Evolutionary conservation across 2,329 filamentous ascomycete species (phyloP).

Genomic region (Penicillium concentricum): DNA sequence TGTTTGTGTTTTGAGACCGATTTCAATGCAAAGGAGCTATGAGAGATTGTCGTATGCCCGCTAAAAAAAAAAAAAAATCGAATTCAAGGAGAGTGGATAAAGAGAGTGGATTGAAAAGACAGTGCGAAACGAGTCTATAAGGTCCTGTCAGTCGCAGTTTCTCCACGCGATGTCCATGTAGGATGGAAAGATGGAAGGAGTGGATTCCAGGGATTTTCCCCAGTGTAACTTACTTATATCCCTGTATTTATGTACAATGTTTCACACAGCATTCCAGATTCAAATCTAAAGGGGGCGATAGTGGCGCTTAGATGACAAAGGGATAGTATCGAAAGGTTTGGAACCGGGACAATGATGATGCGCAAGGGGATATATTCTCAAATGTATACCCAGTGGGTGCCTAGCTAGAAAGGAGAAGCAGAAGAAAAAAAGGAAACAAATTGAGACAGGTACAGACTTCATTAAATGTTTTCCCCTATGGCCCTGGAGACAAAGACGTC

Average conservation of each 20-base stretch:
- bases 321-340: background rate
- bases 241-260: conserved; percentile 1
- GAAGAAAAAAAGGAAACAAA: background rate
- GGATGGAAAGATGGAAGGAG: background rate
- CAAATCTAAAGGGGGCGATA: background rate
- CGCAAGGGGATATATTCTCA: background rate
- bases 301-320: conserved; percentile 5
- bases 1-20: background rate
- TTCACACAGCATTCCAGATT: background rate
- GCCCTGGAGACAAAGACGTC: background rate
- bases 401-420: background rate
- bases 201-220: background rate
- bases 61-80: background rate
- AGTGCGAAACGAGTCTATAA: background rate
- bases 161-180: background rate
- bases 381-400: background rate
- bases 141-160: background rate
- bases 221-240: conserved; percentile 1
- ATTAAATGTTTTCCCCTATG: background rate
- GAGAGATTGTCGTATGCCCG: background rate
- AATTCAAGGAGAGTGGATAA: background rate
- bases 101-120: background rate
- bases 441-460: too few species aligned
- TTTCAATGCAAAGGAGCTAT: background rate
- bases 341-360: background rate